These are phyloP conservation scores for Rosa lucieae DNA, from an alignment of 306 rosid genomes.

Conservation along the genomic window DNA sequence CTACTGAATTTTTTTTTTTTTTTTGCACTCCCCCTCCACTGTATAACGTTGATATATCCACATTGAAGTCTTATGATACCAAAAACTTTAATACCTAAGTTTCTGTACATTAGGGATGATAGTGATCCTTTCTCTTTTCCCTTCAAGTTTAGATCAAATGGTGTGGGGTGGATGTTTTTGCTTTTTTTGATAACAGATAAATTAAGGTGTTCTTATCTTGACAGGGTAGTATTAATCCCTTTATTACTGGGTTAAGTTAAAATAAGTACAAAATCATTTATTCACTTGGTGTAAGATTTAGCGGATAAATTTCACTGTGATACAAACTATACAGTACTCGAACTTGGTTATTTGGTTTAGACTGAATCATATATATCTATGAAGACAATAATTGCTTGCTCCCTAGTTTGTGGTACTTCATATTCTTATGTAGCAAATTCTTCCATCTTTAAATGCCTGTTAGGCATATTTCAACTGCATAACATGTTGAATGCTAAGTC, in stretches of 20 bases:
- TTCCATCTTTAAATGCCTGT: background rate
- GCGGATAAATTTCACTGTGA: background rate
- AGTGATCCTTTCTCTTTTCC: background rate
- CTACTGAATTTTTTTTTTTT: background rate
- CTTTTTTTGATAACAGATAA: background rate
- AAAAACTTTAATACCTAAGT: background rate
- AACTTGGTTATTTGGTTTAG: background rate
- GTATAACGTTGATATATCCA: background rate
- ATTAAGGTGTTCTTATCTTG: background rate
- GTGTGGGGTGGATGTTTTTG: background rate
- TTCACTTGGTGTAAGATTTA: background rate
- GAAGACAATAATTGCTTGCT: background rate
- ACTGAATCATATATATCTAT: background rate
- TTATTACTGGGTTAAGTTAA: background rate
- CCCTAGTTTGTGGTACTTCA: background rate
- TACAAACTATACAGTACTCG: background rate
- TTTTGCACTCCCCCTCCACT: background rate
- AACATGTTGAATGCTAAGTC: background rate
- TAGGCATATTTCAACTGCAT: background rate
- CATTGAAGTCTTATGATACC: background rate
- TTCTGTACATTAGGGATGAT: background rate
- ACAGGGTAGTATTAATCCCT: background rate
- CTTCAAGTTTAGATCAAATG: background rate
- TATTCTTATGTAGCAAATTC: background rate
- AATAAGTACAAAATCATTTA: background rate